A percentile compares a stretch with the other conserved stretches of the same genome.
Conservation (phyloP, 2,329 filamentous ascomycete species). For the Fusarium sp. region DNA sequence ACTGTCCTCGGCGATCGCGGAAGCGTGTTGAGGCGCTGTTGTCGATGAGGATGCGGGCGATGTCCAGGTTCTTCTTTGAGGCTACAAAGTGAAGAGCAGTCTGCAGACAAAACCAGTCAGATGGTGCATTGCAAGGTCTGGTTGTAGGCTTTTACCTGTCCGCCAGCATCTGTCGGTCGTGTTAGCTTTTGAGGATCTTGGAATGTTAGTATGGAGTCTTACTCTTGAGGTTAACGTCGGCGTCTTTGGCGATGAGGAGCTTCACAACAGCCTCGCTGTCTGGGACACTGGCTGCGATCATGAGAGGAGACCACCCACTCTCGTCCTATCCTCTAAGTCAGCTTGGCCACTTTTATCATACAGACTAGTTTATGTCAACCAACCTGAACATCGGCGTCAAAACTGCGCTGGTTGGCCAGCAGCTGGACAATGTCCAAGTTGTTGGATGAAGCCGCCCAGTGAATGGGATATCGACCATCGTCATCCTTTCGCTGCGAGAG, state of each 20-base stretch:
- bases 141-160: constrained; percentile 62
- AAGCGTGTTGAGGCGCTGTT: constrained; percentile 82
- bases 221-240: constrained; percentile 81
- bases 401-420: constrained; percentile 76
- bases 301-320: constrained; percentile 84
- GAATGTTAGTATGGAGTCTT: constrained; percentile 28
- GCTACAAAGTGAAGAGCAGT: constrained; percentile 92
- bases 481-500: constrained; percentile 80
- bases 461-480: constrained; percentile 89
- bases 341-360: neutral
- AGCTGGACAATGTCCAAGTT: constrained; percentile 79
- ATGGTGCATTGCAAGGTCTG: neutral
- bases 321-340: constrained; percentile 66
- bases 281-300: constrained; percentile 83
- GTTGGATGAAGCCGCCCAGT: constrained; percentile 94
- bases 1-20: constrained; percentile 88
- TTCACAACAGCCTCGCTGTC: constrained; percentile 77
- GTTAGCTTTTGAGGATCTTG: neutral
- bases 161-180: constrained; percentile 67
- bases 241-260: constrained; percentile 75
- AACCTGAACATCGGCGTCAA: constrained; percentile 87
- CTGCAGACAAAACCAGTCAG: constrained; percentile 53
- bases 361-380: neutral
- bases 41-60: constrained; percentile 81
- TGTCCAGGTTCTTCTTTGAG: constrained; percentile 88